Base-by-base conservation (phyloP, 768 basidiomycete genomes). In the Hericium alpestre region DNA sequence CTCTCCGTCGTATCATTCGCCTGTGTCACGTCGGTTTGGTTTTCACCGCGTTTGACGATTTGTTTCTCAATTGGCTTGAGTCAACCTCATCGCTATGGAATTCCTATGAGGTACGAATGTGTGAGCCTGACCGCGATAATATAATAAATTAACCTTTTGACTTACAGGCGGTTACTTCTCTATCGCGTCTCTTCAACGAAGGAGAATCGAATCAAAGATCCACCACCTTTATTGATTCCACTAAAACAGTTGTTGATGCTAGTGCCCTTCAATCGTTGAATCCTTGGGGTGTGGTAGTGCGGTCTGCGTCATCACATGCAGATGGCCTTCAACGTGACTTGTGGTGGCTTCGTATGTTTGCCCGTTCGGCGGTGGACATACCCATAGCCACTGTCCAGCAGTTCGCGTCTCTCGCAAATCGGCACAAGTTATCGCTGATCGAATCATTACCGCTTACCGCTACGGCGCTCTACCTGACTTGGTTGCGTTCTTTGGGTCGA, bases 291-390 rank as follows among this genome's bases (percentile, higher is more conserved):
- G 70, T 76, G 12, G 68, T 86, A 20, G 66, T 73, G 23, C 70
- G 71, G 22, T 66, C 73, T 16, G 80, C 81, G 0, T 70, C 68
- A 1, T 67, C 73, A 56, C 74, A 73, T 37, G 59, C 65, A 43
- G 69, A 73, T 7, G 77, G 79, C 16, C 72, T 83, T 43, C 64
- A 69, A 20, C 74, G 71, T 37, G 75, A 78, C 40, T 66, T 88
- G 38, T 71, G 72, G 47, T 87, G 84, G 81, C 74, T 90, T 18
- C 74, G 75, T 46, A 68, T 83, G 46, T 73, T 87, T 62, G 76
- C 84, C 22, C 72, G 74, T 51, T 86, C 86, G 7, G 87, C 84
- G 2, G 76, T 87, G 25, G 80, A 84, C 40, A 74, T 90, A 37
- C 77, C 87, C 2, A 69, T 76, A 5, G 56, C 71, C 3, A 75